Conservation (phyloP, 148 eudicot species). For the Amaranthus palmeri region DNA sequence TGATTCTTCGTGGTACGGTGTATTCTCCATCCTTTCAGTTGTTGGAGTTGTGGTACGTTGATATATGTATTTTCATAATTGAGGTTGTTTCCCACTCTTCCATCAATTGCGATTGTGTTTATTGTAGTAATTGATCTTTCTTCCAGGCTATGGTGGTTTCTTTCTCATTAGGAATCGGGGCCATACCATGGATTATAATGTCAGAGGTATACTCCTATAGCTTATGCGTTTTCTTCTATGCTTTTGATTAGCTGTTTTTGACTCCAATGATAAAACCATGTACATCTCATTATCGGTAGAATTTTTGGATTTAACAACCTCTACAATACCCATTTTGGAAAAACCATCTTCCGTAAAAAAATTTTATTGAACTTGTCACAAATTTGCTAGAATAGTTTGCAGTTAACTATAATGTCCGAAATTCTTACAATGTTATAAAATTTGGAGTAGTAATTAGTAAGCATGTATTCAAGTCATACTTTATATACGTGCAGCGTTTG, state of each 20-base stretch:
- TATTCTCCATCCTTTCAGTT: conserved; percentile 55
- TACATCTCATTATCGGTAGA: not conserved
- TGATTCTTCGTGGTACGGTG: conserved; percentile 49
- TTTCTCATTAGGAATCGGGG: conserved; percentile 93
- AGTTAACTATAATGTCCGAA: too few relatives aligned
- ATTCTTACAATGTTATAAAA: too few relatives aligned
- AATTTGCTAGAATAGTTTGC: too few relatives aligned
- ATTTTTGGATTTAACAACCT: too few relatives aligned
- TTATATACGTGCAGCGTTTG: too few relatives aligned
- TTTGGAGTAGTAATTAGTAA: too few relatives aligned
- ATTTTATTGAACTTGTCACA: too few relatives aligned
- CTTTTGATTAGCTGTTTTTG: not conserved
- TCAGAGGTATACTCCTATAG: conserved; percentile 60
- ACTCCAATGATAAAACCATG: not conserved
- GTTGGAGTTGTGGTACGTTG: conserved; percentile 90
- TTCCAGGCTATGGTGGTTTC: conserved; percentile 68
- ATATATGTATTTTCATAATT: not conserved
- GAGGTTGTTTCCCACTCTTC: not conserved
- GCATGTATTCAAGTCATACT: too few relatives aligned
- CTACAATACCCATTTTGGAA: too few relatives aligned
- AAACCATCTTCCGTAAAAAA: too few relatives aligned
- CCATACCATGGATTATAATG: conserved; percentile 96
- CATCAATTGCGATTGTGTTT: not conserved
- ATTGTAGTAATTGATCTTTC: conserved; percentile 1
- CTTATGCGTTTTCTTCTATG: not conserved